A percentile compares a stretch with the other conserved stretches of the same genome.
Conservation (phyloP, 768 basidiomycete species). For the Amanita jacksonii region DNA sequence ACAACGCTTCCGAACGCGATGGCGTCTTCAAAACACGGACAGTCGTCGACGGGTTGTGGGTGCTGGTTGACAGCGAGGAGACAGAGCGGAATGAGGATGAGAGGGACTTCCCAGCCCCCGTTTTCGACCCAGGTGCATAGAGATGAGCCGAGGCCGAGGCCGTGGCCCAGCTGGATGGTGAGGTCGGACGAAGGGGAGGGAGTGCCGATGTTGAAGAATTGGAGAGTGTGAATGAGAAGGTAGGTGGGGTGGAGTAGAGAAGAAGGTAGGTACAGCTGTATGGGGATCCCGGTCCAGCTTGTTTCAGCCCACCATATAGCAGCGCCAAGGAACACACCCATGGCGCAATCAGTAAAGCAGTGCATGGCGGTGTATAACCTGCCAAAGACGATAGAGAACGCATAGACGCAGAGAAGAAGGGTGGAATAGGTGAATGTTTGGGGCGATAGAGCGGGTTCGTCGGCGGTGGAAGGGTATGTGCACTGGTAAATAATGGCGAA, state of each 20-base stretch:
- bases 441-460: conserved; percentile 32
- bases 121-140: conserved; percentile 26
- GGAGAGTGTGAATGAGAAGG: conserved; percentile 18
- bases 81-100: conserved; percentile 50
- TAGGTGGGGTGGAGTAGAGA: conserved; percentile 19
- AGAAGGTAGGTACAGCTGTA: conserved; percentile 22
- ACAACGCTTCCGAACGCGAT: conserved; percentile 87
- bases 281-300: conserved; percentile 30
- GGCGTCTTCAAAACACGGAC: conserved; percentile 97
- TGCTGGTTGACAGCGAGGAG: conserved; percentile 78
- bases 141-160: conserved; percentile 26
- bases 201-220: conserved; percentile 17
- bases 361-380: conserved; percentile 87
- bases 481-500: conserved; percentile 49
- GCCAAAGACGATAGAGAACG: conserved; percentile 66
- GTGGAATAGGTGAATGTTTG: conserved; percentile 32
- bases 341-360: conserved; percentile 64
- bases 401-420: conserved; percentile 44
- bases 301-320: conserved; percentile 57
- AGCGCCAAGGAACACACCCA: conserved; percentile 57
- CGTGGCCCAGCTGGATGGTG: conserved; percentile 26
- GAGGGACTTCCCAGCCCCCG: conserved; percentile 48
- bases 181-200: conserved; percentile 7
- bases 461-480: conserved; percentile 21
- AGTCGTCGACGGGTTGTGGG: conserved; percentile 92